Base-by-base conservation (phyloP, 305 asterid species). In the Solanum hybrid region DNA sequence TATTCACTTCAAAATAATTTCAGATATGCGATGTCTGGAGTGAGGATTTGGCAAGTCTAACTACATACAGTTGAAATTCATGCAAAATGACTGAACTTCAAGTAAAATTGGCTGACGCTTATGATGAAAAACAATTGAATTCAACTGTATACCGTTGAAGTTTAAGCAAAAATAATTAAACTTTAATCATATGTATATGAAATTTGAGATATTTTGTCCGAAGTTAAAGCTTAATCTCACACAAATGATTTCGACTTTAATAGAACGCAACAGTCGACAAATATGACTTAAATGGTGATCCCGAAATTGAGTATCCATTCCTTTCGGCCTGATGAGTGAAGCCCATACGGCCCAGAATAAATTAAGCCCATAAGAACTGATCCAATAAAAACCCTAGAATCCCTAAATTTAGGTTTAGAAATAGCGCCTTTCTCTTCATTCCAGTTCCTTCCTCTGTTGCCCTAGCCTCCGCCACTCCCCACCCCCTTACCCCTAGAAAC, bases 301-400 rank as follows among this genome's bases (percentile, higher is more conserved):
- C 3, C 75, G 4, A 67, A 69, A 69, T 24, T 24, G 31, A 2
- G 75, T 24, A 67, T 67, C 31, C 14, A 5, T 10, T 14, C 31
- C 29, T 28, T n/a, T n/a, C 1, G 29, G 75, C 75, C 31, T 67
- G 29, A n/a, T 67, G 29, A 67, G 6, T 67, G 16, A 67, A 67
- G 75, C 14, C 29, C 29, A 67, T 22, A 10, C 34, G 64, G 86
- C 86, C 86, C 64, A 80, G 10, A 36, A n/a, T 80, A 37, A 7
- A 28, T 22, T 16, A 78, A 78, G 85, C 85, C 85, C 85, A 78
- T 35, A 11, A 9, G 85, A 78, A 9, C 1, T 36, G 51, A 11
- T 36, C 85, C 57, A 39, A 39, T 80, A 39, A 81, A 80, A 80
- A 6, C 64, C 86, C 86, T 24, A 80, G 64, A 80, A 80, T 1